Evolutionary conservation across 2,329 filamentous ascomycete species (phyloP).

Genomic region (Neopestalotiopsis clavispora): DNA sequence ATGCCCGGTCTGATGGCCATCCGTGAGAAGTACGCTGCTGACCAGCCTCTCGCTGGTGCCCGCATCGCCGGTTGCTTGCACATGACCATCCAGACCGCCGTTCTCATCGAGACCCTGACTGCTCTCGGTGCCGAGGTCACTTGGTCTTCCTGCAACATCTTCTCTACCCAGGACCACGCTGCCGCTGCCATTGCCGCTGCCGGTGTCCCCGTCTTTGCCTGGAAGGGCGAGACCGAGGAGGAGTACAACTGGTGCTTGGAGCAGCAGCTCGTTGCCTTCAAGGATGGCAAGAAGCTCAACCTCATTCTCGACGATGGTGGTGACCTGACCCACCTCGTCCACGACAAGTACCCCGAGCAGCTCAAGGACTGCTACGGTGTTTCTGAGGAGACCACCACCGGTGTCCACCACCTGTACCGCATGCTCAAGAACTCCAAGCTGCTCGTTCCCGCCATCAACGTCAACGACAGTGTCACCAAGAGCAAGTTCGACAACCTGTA

Average conservation of each 20-base stretch:
- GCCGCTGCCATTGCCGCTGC: constrained; percentile 94
- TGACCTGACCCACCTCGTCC: constrained; percentile 93
- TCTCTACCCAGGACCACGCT: constrained; percentile 98
- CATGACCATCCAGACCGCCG: constrained; percentile 99
- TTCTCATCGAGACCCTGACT: constrained; percentile 97
- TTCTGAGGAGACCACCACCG: constrained; percentile 99
- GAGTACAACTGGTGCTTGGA: constrained; percentile 99
- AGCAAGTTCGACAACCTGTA: constrained; percentile 99
- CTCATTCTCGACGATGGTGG: constrained; percentile 98
- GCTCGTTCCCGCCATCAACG: constrained; percentile 95
- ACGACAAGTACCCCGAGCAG: constrained; percentile 98
- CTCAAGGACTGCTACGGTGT: constrained; percentile 98
- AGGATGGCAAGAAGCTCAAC: constrained; percentile 95
- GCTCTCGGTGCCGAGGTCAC: constrained; percentile 97
- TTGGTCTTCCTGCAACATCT: constrained; percentile 99
- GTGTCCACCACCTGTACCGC: constrained; percentile 98
- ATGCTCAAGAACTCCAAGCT: constrained; percentile 93
- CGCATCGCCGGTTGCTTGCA: constrained; percentile 97
- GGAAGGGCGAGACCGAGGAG: constrained; percentile 95
- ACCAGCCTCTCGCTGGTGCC: constrained; percentile 93
- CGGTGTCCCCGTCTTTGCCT: constrained; percentile 84
- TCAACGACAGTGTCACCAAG: constrained; percentile 99
- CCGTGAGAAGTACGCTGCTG: constrained; percentile 84
- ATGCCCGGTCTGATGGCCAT: constrained; percentile 99
- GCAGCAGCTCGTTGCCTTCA: constrained; percentile 97